Base-by-base conservation (phyloP, 805 yeast species). In the Candida maesae region DNA sequence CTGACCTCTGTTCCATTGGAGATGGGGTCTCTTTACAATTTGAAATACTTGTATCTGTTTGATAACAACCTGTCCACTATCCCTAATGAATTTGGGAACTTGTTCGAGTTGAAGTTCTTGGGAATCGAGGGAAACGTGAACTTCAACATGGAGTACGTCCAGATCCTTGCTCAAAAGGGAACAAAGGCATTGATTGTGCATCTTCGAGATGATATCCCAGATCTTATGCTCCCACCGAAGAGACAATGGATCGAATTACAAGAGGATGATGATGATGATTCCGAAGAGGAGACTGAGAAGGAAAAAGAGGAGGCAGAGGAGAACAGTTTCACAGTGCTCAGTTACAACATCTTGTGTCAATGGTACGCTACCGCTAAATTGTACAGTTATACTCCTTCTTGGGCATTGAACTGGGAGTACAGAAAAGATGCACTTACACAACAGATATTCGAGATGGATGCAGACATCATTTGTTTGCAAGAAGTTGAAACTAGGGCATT, bases 391-490 rank as follows among this genome's bases (percentile, higher is more conserved):
- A 89, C 98, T 1, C 98, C 98, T 17, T 79, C 95, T 2, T 93
- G 99, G 98, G 99, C 98, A 3, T 73, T 93, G 47, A 78, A 80
- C 39, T 91, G 98, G 98, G 84, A 84, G 11, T 89, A 82, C 64
- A 83, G 99, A 64, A 78, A 84, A 56, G 81, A 84, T 46, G 69
- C 78, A 30, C 71, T 93, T 49, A 78, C 80, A 42, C 78, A 83
- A 47, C 95, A 93, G 61, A 73, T 93, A 13, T 55, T 80, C 33
- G 68, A 71, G 11, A 74, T 69, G 49, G 72, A 76, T 41, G 74
- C 90, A 19, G 97, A 93, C 61, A 70, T 93, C 27, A 63, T 93
- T 17, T 90, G 98, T 69, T 68, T 93, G 64, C 99, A 93, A 70
- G 99, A 93, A 65, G 97, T 93, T 36, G 98, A 93, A 62, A 79